Evolutionary conservation across 2,329 filamentous ascomycete species (phyloP), one percentile per base, ranked within the genome.

Genomic region (Fulvia fulva): DNA sequence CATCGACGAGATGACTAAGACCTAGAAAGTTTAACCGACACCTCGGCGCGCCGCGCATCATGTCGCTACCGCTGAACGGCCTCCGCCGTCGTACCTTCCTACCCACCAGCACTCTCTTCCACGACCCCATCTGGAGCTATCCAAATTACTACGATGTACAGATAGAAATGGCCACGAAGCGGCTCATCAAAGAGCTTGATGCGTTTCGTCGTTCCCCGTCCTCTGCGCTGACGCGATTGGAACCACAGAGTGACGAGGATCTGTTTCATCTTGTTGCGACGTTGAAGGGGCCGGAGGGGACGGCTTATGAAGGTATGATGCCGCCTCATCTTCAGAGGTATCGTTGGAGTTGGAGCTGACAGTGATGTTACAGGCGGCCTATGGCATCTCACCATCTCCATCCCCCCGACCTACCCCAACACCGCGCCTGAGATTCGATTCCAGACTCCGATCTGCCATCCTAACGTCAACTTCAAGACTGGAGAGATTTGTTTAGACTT

Each of bases 401-500:
- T 97, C 68, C 92, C 94, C 0, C 65, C 82, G 0, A 84, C 82
- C 43, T 97, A 99, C 76, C 94, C 94, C 2, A 81, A 89, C 57
- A 76, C 83, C 0, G 88, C 94, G 1, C 94, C 94, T 0, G 81
- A 79, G 43, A 87, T 99, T 65, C 80, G 77, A 58, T 99, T 99
- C 78, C 77, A 81, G n/a, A 99, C 91, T 34, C 85, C 86, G 62
- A 85, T 95, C 65, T 89, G 90, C 68, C 91, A 96, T 77, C 87
- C 92, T 50, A 97, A 97, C 75, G 85, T 88, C 47, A 78, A 82
- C 61, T 85, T 85, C 71, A 77, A 79, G 66, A 91, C 85, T 2
- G 94, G 94, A 66, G 92, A 97, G 76, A 94, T 99, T 71, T 99
- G 94, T 74, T 84, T 97, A 26, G 94, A 97, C 71, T 81, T 97